These are phyloP conservation scores for Ceriops decandra DNA, from an alignment of 345 rosid species.

Conservation along the genomic window DNA sequence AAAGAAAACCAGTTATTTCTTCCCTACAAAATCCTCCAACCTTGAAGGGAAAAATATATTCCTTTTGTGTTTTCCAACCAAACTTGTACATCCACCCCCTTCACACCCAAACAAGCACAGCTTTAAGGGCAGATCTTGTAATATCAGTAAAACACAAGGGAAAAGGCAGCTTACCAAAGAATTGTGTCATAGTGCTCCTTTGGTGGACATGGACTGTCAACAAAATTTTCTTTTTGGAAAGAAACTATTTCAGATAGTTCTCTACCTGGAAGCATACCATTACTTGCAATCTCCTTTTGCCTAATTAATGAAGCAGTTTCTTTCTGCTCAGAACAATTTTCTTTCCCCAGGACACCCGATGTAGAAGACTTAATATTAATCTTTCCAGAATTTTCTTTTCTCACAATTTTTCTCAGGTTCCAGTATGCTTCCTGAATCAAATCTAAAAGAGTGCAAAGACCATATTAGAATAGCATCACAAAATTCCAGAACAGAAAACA, in stretches of 20 bases:
- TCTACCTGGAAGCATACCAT: conserved; percentile 23
- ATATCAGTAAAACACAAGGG: not conserved
- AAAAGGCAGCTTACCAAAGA: conserved; percentile 50
- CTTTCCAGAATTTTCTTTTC: conserved; percentile 33
- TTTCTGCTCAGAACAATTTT: conserved; percentile 24
- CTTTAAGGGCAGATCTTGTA: too few species aligned
- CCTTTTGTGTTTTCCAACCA: too few species aligned
- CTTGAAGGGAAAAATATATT: too few species aligned
- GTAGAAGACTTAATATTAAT: conserved; percentile 23
- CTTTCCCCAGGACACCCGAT: conserved; percentile 22
- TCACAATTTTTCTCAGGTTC: conserved; percentile 58
- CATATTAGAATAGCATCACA: not conserved
- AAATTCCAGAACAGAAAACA: not conserved
- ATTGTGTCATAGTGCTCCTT: conserved; percentile 67
- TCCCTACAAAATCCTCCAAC: too few species aligned
- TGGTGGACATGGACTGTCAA: conserved; percentile 32
- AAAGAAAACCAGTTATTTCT: too few species aligned
- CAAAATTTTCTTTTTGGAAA: conserved; percentile 75
- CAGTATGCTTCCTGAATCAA: conserved; percentile 73
- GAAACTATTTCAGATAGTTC: conserved; percentile 57
- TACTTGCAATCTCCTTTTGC: conserved; percentile 17
- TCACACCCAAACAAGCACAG: too few species aligned
- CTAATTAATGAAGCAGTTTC: conserved; percentile 17
- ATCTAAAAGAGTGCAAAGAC: conserved; percentile 31
- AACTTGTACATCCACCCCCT: too few species aligned